phyloP scores from a whole-genome alignment of 2,329 filamentous ascomycete species.

The Aspergillus tamarii region DNA sequence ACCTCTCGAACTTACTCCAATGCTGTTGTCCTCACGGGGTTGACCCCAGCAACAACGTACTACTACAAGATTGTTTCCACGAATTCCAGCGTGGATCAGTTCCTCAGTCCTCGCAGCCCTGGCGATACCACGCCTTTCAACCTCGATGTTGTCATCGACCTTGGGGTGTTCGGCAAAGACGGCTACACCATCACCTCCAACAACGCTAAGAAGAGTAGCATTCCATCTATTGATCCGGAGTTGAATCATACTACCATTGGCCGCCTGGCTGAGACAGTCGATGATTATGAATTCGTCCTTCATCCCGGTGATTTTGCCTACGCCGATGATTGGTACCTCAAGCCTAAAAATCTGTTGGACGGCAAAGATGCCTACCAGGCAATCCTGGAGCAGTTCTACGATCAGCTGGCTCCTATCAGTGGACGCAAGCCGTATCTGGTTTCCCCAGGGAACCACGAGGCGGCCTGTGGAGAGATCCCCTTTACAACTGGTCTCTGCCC shows the following conservation, averaged over 20 bases:
- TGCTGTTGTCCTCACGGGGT: conserved; percentile 49
- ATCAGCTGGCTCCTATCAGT: conserved; percentile 58
- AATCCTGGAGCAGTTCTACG: conserved; percentile 61
- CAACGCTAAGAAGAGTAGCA: conserved; percentile 52
- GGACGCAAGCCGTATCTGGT: conserved; percentile 61
- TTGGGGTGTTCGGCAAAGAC: conserved; percentile 59
- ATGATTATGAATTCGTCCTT: conserved; percentile 58
- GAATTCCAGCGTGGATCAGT: conserved; percentile 58
- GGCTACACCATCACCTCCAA: conserved; percentile 55
- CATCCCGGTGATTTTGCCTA: conserved; percentile 57
- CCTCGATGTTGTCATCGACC: conserved; percentile 57
- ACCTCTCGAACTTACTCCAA: conserved; percentile 60
- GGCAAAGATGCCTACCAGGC: conserved; percentile 58
- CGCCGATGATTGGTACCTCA: conserved; percentile 61
- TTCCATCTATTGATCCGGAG: conserved; percentile 54
- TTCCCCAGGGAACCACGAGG: conserved; percentile 63
- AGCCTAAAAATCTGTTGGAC: conserved; percentile 50
- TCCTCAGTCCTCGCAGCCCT: conserved; percentile 56
- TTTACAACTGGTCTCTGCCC: conserved; percentile 30
- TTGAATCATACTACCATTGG: conserved; percentile 64
- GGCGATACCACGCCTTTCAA: conserved; percentile 60
- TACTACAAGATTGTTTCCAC: conserved; percentile 63
- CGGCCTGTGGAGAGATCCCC: conserved; percentile 48
- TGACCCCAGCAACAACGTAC: conserved; percentile 59
- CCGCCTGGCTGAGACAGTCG: conserved; percentile 54